Percentiles rank a stretch among this genome's conserved stretches.
Conservation (phyloP, 2,329 filamentous ascomycete genomes). For the Thelonectria rubi region DNA sequence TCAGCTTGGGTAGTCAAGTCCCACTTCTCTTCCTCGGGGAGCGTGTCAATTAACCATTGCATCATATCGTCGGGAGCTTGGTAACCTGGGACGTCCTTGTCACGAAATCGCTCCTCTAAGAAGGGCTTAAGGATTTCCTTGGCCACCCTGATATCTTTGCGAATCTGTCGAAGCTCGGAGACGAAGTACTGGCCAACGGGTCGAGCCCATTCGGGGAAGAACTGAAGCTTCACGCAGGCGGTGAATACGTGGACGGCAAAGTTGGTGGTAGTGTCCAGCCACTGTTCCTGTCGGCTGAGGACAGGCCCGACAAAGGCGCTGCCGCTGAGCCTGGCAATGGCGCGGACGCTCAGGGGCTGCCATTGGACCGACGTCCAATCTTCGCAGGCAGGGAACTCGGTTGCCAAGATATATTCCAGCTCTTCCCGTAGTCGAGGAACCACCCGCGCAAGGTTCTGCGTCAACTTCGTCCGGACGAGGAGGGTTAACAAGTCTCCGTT, state of each 20-base stretch:
- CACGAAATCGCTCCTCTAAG: conserved; percentile 56
- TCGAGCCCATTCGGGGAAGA: conserved; percentile 60
- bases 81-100: conserved; percentile 50
- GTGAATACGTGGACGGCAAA: conserved; percentile 61
- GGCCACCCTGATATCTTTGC: conserved; percentile 53
- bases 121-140: conserved; percentile 56
- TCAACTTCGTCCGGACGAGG: conserved; percentile 57
- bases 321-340: conserved; percentile 63
- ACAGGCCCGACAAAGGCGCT: conserved; percentile 61
- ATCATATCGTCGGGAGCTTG: conserved; percentile 53
- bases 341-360: conserved; percentile 60
- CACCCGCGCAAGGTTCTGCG: conserved; percentile 57
- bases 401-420: conserved; percentile 55
- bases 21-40: conserved; percentile 50
- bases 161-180: conserved; percentile 56
- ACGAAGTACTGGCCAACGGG: conserved; percentile 58
- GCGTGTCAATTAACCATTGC: conserved; percentile 55
- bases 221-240: conserved; percentile 59
- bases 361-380: conserved; percentile 66
- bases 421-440: conserved; percentile 58
- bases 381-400: conserved; percentile 59
- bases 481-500: conserved; percentile 56
- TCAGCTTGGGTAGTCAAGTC: conserved; percentile 52
- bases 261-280: conserved; percentile 62
- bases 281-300: conserved; percentile 61